Percentiles rank a stretch among this genome's conserved stretches.
Conservation (phyloP, 2,329 filamentous ascomycete species). For the Colletotrichum tanaceti region DNA sequence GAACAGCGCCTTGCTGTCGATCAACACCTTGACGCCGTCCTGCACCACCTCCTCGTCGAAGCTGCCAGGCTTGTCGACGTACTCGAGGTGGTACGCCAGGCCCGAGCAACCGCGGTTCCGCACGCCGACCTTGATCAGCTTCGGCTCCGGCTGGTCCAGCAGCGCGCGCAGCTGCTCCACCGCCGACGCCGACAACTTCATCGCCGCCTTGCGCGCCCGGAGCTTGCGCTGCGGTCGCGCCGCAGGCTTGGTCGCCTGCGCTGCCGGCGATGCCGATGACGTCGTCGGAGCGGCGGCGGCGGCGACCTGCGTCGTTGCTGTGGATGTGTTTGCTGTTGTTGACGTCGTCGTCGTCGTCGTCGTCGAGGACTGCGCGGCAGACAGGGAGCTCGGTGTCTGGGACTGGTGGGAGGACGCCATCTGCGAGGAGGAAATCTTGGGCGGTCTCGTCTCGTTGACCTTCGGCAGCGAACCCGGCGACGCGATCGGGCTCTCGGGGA, state of each 20-base stretch:
- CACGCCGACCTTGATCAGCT: conserved; percentile 93
- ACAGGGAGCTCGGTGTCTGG: conserved; percentile 30
- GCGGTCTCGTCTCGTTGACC: conserved; percentile 65
- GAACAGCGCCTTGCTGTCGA: conserved; percentile 96
- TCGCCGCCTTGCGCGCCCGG: conserved; percentile 83
- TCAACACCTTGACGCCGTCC: conserved; percentile 93
- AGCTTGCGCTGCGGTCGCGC: conserved; percentile 67
- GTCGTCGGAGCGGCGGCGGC: conserved; percentile 2
- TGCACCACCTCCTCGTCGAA: conserved; percentile 96
- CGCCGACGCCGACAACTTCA: conserved; percentile 84
- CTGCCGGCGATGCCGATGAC: conserved; percentile 10
- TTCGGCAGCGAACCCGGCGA: conserved; percentile 59
- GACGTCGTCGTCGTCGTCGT: conserved; percentile 30
- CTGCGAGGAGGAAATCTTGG: conserved; percentile 45
- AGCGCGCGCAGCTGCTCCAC: conserved; percentile 82
- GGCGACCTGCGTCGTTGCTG: not conserved
- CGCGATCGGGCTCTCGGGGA: conserved; percentile 61
- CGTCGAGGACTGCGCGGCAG: conserved; percentile 37
- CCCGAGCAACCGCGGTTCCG: conserved; percentile 95
- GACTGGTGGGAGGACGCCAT: conserved; percentile 28
- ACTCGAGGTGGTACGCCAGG: conserved; percentile 92
- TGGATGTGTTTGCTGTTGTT: conserved; percentile 33
- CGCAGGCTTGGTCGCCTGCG: conserved; percentile 52
- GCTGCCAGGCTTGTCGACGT: conserved; percentile 86
- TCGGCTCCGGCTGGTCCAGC: conserved; percentile 86